A percentile compares a stretch with the other conserved stretches of the same genome.
These are phyloP conservation scores for Colletotrichum filicis DNA, from an alignment of 2,329 filamentous ascomycete species.

Conservation along the genomic window DNA sequence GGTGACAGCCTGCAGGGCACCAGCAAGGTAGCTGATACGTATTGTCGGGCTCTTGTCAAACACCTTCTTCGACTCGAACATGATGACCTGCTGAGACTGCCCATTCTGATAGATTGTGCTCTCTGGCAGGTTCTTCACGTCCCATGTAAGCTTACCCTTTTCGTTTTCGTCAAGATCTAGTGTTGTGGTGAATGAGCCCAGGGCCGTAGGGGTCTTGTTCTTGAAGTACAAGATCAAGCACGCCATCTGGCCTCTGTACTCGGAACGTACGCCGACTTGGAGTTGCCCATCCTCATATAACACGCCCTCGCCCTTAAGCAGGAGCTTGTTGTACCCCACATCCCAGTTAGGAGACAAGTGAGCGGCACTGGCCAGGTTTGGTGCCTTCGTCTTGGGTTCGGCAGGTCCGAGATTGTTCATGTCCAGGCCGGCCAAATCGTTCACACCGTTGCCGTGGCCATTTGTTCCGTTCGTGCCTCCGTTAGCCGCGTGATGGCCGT, in stretches of 20 bases:
- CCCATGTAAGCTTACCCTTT: constrained; percentile 78
- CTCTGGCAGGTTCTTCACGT: constrained; percentile 89
- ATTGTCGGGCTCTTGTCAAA: constrained; percentile 91
- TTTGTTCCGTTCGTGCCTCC: constrained; percentile 59
- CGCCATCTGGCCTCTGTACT: constrained; percentile 95
- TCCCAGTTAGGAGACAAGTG: constrained; percentile 97
- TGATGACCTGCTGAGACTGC: constrained; percentile 92
- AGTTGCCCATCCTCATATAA: constrained; percentile 96
- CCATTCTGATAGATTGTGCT: constrained; percentile 78
- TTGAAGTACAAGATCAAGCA: constrained; percentile 96
- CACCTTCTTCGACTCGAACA: constrained; percentile 87
- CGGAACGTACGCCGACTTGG: constrained; percentile 90
- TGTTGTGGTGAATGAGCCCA: constrained; percentile 94
- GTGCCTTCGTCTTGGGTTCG: constrained; percentile 71
- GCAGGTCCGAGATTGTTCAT: constrained; percentile 71
- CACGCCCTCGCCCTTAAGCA: constrained; percentile 85
- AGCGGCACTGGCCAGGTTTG: constrained; percentile 90
- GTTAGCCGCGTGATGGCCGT: constrained; percentile 57
- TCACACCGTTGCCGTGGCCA: constrained; percentile 60
- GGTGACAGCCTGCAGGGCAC: constrained; percentile 91
- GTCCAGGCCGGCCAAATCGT: constrained; percentile 86
- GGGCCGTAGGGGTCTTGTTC: constrained; percentile 87
- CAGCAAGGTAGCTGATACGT: constrained; percentile 92
- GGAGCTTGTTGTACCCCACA: constrained; percentile 83
- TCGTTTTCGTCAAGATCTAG: constrained; percentile 81